Conservation (phyloP, 352 stramenopile genomes). For the Halophytophthora batemanensis region DNA sequence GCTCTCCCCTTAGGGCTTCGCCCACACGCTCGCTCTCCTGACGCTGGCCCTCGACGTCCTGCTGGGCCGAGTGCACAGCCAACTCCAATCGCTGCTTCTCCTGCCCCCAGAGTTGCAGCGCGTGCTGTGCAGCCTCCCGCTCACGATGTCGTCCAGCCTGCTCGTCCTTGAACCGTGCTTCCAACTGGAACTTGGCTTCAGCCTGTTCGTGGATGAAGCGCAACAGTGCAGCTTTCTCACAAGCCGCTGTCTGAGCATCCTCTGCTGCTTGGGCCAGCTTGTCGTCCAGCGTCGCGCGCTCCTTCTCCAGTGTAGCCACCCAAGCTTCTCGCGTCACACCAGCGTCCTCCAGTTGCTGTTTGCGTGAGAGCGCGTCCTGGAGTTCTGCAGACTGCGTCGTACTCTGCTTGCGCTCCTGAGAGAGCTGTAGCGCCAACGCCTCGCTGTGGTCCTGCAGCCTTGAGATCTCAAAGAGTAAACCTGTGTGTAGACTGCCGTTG, state of each 20-base stretch:
- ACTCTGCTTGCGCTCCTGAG: constrained; percentile 41
- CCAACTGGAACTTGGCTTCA: constrained; percentile 60
- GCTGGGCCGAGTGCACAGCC: constrained; percentile 25
- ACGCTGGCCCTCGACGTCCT: constrained; percentile 28
- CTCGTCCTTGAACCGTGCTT: constrained; percentile 47
- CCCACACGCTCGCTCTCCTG: constrained; percentile 28
- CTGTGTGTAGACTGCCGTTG: constrained; percentile 72
- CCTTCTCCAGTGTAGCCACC: constrained; percentile 54
- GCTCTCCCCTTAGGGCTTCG: constrained; percentile 28
- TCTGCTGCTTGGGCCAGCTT: constrained; percentile 35
- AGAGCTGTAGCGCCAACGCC: constrained; percentile 60
- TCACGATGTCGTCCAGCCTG: constrained; percentile 43
- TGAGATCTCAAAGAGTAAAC: constrained; percentile 74
- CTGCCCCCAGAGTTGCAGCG: constrained; percentile 34
- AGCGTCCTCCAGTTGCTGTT: constrained; percentile 47
- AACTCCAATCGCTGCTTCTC: constrained; percentile 43
- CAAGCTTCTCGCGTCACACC: constrained; percentile 48
- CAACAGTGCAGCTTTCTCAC: constrained; percentile 70
- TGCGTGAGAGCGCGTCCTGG: constrained; percentile 23
- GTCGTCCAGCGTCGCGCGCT: constrained; percentile 40
- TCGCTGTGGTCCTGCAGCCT: constrained; percentile 65
- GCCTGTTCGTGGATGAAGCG: constrained; percentile 77
- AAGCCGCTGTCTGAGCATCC: constrained; percentile 53
- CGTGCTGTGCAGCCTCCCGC: constrained; percentile 26
- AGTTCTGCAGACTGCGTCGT: constrained; percentile 34